Evolutionary conservation across 768 basidiomycete species (phyloP), one percentile per base, ranked within the genome.

Genomic region (Trametes elegans): DNA sequence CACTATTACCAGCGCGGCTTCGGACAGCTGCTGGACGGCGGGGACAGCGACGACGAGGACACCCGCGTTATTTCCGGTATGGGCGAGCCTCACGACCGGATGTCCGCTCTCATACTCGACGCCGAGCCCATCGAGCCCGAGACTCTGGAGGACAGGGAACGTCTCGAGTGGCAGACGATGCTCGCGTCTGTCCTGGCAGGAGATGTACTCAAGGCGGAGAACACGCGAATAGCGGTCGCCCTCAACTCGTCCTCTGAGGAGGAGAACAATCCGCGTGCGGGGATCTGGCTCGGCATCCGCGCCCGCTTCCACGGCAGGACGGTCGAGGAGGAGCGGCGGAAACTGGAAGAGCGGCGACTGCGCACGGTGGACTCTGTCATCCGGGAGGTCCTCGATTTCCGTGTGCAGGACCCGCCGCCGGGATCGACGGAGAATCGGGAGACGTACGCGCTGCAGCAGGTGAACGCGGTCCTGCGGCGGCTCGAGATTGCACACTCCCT

Each of bases 101-200:
- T 79, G 43, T 79, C 81, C 16, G 71, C 78, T 6, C 71, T 82
- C 32, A 71, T 79, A 53, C 73, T 82, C 28, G 87, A 89, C 63
- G 73, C 81, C 5, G 86, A 88, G 60, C 76, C 80, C 42, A 78
- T 81, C 46, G 79, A 85, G 54, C 85, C 88, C 23, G 80, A 83
- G 36, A 86, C 88, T 2, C 75, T 78, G 49, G 83, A 89, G 63
- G 88, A 93, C 65, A 79, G 82, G 58, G 90, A 93, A 63, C 79
- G 95, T 24, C 71, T 95, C 43, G 94, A 97, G 71, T 98, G 97
- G 97, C 93, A 95, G 70, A 88, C 88, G 16, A 88, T 98, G 85
- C 82, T 98, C 28, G 83, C 91, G 11, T 96, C 94, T 27, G 96
- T 98, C 23, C 79, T 99, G 41, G 83, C 84, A 27, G 95, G 97